Percentiles rank a stretch among this genome's conserved stretches.
Evolutionary conservation across 108 stramenopile species (phyloP).

Genomic region (Cyclostephanos invisitatus): DNA sequence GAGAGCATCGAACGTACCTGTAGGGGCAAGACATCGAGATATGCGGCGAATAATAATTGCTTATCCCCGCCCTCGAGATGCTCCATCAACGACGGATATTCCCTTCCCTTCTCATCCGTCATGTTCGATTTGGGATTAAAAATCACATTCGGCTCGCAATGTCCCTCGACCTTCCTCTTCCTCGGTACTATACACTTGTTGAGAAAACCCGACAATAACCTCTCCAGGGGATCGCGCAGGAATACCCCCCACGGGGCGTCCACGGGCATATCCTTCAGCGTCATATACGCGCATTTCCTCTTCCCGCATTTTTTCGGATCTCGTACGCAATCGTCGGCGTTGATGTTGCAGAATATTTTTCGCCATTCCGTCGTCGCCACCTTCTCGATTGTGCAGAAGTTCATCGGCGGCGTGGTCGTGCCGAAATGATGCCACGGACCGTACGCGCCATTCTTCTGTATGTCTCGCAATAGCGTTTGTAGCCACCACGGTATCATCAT

Average conservation of each 20-base stretch:
- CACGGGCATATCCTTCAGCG: conserved; percentile 13
- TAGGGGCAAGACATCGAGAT: conserved; percentile 57
- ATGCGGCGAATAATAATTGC: conserved; percentile 49
- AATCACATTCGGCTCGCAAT: conserved; percentile 42
- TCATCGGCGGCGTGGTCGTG: conserved; percentile 41
- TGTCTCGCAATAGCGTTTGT: conserved; percentile 56
- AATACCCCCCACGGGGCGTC: conserved; percentile 54
- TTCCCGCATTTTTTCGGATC: conserved; percentile 13
- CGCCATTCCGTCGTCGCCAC: conserved; percentile 48
- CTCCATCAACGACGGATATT: conserved; percentile 12
- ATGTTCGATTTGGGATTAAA: conserved; percentile 22
- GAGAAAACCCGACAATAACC: conserved; percentile 55
- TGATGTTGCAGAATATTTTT: conserved; percentile 26
- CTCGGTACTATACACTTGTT: conserved; percentile 47
- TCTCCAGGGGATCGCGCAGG: conserved; percentile 65
- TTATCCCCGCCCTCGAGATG: conserved; percentile 32
- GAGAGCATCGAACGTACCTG: conserved; percentile 9
- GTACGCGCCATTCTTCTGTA: conserved; percentile 11
- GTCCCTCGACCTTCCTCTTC: conserved; percentile 1
- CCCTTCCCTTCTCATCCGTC: neutral
- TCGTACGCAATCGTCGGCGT: conserved; percentile 28
- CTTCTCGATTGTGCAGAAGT: conserved; percentile 58
- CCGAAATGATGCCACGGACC: conserved; percentile 52
- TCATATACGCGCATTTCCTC: conserved; percentile 26
- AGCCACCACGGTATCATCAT: conserved; percentile 58